These are phyloP conservation scores for Orbilia quercus DNA, from an alignment of 2,329 filamentous ascomycete species.

Conservation along the genomic window DNA sequence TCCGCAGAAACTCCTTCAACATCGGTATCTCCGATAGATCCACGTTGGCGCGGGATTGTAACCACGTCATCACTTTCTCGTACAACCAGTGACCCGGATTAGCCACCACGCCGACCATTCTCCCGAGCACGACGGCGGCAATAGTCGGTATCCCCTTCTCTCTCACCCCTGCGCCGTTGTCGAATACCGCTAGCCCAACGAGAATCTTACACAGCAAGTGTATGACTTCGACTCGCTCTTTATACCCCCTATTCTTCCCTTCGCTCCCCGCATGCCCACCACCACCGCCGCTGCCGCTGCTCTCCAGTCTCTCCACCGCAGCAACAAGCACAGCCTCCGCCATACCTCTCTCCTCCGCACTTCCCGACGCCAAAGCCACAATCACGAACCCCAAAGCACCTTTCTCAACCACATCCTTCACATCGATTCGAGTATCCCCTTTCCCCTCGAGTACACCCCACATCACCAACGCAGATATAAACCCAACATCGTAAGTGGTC, in stretches of 20 bases:
- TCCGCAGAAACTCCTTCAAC: conserved; percentile 54
- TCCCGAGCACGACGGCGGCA: conserved; percentile 57
- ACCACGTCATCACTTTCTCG: conserved; percentile 58
- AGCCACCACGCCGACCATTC: conserved; percentile 52
- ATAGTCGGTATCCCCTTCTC: conserved; percentile 57
- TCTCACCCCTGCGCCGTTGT: conserved; percentile 14
- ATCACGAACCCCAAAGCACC: conserved; percentile 57
- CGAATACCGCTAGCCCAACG: conserved; percentile 49
- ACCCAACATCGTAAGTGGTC: conserved; percentile 28
- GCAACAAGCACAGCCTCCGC: conserved; percentile 56
- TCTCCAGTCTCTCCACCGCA: conserved; percentile 56
- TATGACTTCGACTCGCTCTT: conserved; percentile 57
- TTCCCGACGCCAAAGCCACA: conserved; percentile 55
- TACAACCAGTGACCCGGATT: conserved; percentile 59
- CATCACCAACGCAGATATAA: conserved; percentile 29
- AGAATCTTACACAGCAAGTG: conserved; percentile 58
- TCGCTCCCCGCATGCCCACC: not conserved
- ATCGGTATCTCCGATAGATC: conserved; percentile 59
- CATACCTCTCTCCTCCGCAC: conserved; percentile 55
- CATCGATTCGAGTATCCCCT: conserved; percentile 53
- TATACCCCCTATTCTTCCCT: conserved; percentile 47
- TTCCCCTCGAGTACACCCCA: conserved; percentile 22
- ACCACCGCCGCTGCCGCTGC: conserved; percentile 11
- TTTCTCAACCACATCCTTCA: conserved; percentile 57
- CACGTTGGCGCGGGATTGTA: conserved; percentile 55